Conservation (phyloP, 495 filamentous ascomycete genomes). For the Melanomma pulvis-pyrius region DNA sequence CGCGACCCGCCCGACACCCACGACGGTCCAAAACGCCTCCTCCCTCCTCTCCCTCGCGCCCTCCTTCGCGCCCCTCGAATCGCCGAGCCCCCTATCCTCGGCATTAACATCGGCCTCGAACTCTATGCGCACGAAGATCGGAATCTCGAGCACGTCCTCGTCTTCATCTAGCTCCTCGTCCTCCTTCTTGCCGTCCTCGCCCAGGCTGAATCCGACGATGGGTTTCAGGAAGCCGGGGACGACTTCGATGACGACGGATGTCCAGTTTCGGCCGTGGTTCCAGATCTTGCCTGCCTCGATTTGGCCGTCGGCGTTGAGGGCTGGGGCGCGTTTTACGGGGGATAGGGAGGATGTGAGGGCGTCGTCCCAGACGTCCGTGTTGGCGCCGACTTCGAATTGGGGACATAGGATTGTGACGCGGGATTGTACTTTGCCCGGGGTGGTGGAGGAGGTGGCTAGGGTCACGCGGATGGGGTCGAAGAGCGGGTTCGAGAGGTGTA, state of each 20-base stretch:
- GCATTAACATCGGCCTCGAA: constrained; percentile 81
- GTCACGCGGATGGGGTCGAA: constrained; percentile 88
- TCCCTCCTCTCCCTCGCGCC: constrained; percentile 68
- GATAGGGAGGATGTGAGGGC: constrained; percentile 60
- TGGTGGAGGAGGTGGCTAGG: constrained; percentile 79
- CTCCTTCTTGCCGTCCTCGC: constrained; percentile 6
- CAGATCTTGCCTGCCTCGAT: constrained; percentile 93
- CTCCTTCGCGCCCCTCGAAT: constrained; percentile 44
- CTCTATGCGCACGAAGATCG: constrained; percentile 87
- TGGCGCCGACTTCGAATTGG: constrained; percentile 91
- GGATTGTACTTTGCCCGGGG: constrained; percentile 73
- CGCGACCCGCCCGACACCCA: constrained; percentile 67
- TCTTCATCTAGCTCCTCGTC: constrained; percentile 60
- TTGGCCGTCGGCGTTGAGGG: constrained; percentile 18
- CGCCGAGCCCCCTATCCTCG: constrained; percentile 58
- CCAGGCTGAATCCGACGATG: constrained; percentile 24
- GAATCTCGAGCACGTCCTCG: constrained; percentile 92
- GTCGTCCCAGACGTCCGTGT: constrained; percentile 95
- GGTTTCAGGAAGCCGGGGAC: constrained; percentile 60
- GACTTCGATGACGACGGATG: constrained; percentile 86
- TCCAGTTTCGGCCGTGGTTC: constrained; percentile 95
- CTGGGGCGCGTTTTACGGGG: constrained; percentile 5
- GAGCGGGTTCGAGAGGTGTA: constrained; percentile 90
- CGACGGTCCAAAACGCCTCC: constrained; percentile 91
- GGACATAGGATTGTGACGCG: constrained; percentile 92